Percentiles rank a stretch among this genome's conserved stretches.
These are phyloP conservation scores for Suillus lakei DNA, from an alignment of 768 basidiomycete genomes.

Conservation along the genomic window DNA sequence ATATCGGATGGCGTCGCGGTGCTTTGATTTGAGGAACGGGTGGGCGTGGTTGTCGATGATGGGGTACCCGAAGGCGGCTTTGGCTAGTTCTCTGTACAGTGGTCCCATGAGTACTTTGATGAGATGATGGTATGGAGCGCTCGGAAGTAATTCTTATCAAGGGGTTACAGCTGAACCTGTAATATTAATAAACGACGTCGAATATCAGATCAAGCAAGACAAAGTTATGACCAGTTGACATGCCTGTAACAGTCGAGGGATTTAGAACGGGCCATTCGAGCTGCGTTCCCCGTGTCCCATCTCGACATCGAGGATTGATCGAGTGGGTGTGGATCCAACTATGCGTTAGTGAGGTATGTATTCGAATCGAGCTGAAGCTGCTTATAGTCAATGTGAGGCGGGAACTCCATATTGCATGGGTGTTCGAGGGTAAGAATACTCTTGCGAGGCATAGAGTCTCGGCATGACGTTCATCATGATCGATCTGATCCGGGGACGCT, in stretches of 20 bases:
- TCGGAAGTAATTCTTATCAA: conserved; percentile 8
- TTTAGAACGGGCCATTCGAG: conserved; percentile 66
- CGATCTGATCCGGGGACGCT: conserved; percentile 18
- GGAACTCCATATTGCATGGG: conserved; percentile 45
- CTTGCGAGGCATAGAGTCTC: conserved; percentile 64
- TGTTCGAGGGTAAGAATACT: conserved; percentile 81
- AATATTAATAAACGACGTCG: conserved; percentile 3
- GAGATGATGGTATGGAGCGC: background rate
- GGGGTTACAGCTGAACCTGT: background rate
- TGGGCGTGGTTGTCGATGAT: conserved; percentile 85
- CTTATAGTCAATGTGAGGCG: conserved; percentile 5
- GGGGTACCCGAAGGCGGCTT: conserved; percentile 41
- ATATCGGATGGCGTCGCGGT: conserved; percentile 54
- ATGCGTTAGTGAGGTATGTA: conserved; percentile 76
- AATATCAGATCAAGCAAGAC: conserved; percentile 27
- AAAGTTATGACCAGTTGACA: conserved; percentile 28
- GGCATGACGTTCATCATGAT: background rate
- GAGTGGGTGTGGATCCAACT: conserved; percentile 82
- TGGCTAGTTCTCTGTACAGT: conserved; percentile 21
- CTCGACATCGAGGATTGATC: conserved; percentile 80
- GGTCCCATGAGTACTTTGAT: conserved; percentile 15
- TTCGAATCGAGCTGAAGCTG: background rate
- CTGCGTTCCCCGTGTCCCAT: conserved; percentile 65
- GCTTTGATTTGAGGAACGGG: conserved; percentile 56
- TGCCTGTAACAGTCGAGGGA: conserved; percentile 64